Percentiles rank a stretch among this genome's conserved stretches.
These are phyloP conservation scores for Rhizopogon vulgaris DNA, from an alignment of 768 basidiomycete genomes.

Conservation along the genomic window DNA sequence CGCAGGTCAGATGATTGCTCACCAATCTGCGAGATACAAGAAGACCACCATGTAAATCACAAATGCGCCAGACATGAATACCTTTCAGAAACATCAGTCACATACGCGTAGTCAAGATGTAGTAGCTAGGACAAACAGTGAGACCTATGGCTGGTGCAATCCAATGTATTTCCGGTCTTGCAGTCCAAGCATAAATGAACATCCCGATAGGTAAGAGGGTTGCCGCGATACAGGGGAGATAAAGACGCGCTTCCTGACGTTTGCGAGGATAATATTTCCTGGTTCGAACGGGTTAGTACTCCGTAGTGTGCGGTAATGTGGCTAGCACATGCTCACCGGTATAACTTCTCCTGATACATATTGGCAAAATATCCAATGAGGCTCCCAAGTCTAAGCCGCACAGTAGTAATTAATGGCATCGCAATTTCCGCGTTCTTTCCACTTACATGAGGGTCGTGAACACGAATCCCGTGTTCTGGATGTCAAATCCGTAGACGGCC, in stretches of 20 bases:
- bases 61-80: conserved; percentile 42
- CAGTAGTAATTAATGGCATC: conserved; percentile 3
- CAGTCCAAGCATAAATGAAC: conserved; percentile 68
- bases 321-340: conserved; percentile 30
- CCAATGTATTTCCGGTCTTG: conserved; percentile 50
- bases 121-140: neutral
- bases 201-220: conserved; percentile 46
- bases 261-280: conserved; percentile 11
- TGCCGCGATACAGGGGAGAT: conserved; percentile 44
- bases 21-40: conserved; percentile 55
- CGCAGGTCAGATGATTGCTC: conserved; percentile 7
- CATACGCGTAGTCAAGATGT: neutral
- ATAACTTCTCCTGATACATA: conserved; percentile 38
- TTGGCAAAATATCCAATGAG: conserved; percentile 36
- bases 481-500: conserved; percentile 50
- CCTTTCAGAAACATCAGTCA: conserved; percentile 13
- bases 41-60: conserved; percentile 48
- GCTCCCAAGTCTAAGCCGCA: conserved; percentile 38
- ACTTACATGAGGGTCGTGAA: conserved; percentile 51
- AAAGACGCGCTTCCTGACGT: conserved; percentile 51
- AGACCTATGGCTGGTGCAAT: conserved; percentile 26
- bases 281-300: neutral
- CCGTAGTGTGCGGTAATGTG: neutral
- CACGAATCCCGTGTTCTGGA: conserved; percentile 47
- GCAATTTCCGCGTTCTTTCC: neutral